Conservation (phyloP, 768 basidiomycete species). For the Tricholoma terreum region DNA sequence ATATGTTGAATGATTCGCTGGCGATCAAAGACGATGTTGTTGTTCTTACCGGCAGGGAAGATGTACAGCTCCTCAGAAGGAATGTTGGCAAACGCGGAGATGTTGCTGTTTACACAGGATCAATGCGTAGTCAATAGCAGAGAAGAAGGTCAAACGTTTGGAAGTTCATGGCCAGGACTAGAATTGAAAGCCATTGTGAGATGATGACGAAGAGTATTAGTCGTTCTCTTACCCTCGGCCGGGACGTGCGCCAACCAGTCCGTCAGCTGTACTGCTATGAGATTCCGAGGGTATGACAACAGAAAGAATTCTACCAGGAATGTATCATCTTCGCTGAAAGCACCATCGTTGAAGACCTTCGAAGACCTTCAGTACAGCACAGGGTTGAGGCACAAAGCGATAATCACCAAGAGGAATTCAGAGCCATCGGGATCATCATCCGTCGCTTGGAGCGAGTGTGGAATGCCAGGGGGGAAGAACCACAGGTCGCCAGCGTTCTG, state of each 20-base stretch:
- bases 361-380: background rate
- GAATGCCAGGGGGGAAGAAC: constrained; percentile 56
- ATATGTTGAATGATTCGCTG: background rate
- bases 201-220: background rate
- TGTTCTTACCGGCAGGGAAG: constrained; percentile 42
- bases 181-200: background rate
- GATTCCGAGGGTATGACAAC: background rate
- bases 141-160: constrained; percentile 24
- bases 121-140: background rate
- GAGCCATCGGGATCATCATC: constrained; percentile 41
- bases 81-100: constrained; percentile 39
- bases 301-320: constrained; percentile 37
- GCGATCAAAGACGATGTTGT: background rate
- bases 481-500: constrained; percentile 49
- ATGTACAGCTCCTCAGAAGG: constrained; percentile 49
- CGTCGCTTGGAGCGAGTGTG: constrained; percentile 54
- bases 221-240: constrained; percentile 34
- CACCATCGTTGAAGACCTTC: constrained; percentile 49
- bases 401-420: constrained; percentile 48
- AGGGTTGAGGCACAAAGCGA: background rate
- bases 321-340: constrained; percentile 50
- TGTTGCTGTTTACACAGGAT: constrained; percentile 16
- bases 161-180: constrained; percentile 54
- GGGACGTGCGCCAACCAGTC: constrained; percentile 56
- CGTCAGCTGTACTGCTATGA: constrained; percentile 34